A percentile compares a stretch with the other conserved stretches of the same genome.
These are phyloP conservation scores for Syncephalastrum contaminatum DNA, from an alignment of 371 early-diverging fungal species.

Conservation along the genomic window DNA sequence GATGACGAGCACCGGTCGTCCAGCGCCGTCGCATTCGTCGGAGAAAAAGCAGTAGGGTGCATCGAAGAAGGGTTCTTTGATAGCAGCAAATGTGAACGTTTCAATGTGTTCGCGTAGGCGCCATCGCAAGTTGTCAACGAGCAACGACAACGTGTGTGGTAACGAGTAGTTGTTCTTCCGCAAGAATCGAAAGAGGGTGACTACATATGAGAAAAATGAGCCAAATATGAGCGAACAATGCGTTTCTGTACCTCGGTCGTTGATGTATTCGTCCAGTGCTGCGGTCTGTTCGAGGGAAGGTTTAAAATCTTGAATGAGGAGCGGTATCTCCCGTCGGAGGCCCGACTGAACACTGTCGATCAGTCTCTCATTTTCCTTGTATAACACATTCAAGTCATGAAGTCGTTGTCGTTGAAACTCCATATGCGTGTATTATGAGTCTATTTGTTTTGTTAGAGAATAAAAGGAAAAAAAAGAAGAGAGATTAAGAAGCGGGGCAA, in stretches of 20 bases:
- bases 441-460: too few species aligned
- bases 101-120: slow-evolving; percentile 34
- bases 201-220: slow-evolving; percentile 13
- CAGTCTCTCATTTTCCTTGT: slow-evolving; percentile 17
- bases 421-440: slow-evolving; percentile 8
- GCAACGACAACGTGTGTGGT: slow-evolving; percentile 31
- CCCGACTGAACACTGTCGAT: slow-evolving; percentile 40
- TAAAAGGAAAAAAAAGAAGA: slow-evolving; percentile 7
- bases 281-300: slow-evolving; percentile 22
- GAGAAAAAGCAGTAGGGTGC: slow-evolving; percentile 35
- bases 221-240: not conserved
- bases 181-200: slow-evolving; percentile 42
- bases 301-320: slow-evolving; percentile 35
- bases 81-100: slow-evolving; percentile 8
- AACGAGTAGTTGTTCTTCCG: slow-evolving; percentile 34
- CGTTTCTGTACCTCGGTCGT: slow-evolving; percentile 29
- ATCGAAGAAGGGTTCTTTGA: slow-evolving; percentile 21
- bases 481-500: not conserved
- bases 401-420: slow-evolving; percentile 20
- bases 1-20: slow-evolving; percentile 37
- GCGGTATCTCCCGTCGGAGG: slow-evolving; percentile 34
- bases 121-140: slow-evolving; percentile 44
- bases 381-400: slow-evolving; percentile 21
- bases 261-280: slow-evolving; percentile 31
- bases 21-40: slow-evolving; percentile 27